Base-by-base conservation (phyloP, 2,329 filamentous ascomycete species). In the Aspergillus sergii region DNA sequence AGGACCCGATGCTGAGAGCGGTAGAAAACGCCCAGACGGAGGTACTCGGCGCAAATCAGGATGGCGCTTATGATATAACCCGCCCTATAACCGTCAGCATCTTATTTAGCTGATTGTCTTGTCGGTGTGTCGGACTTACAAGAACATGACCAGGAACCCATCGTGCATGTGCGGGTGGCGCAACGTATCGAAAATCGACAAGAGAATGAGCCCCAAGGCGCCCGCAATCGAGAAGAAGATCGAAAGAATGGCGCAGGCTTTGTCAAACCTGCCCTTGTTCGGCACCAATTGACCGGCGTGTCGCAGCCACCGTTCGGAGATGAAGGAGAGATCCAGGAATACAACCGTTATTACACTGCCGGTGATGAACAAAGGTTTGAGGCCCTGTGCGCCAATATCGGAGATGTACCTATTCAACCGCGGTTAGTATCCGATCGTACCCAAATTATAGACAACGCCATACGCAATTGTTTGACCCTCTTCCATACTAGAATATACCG, bases 41-140 rank as follows among this genome's bases (percentile, higher is more conserved):
- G 90, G 77, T 96, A 97, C 77, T 97, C 93, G 81, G 88, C 89
- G 82, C 94, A 97, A 68, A 94, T 91, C 78, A 94, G 94, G 69
- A 97, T 85, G 61, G 94, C 94, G 5, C 89, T 92, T 60, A 97
- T 75, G 59, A 97, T 82, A 76, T 96, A 98, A 39, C 93, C 95
- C 16, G 78, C 88, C 60, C 79, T 81, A 48, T 8, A 46, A 41
- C 19, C n/a, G 21, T n/a, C 57, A 14, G 34, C 41, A 28, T 19
- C 39, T 16, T 6, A n/a, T 41, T n/a, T 19, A 41, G 21, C 4
- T 14, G 16, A 10, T 14, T 14, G 21, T 28, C 5, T 9, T 41
- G 8, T 41, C 39, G 39, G 16, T 41, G 45, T 12, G 30, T 23
- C 16, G 21, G 9, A 69, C 78, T 72, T 64, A 81, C 75, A 97